Evolutionary conservation across 192 early-diverging fungal species (phyloP).

Genomic region (Gigaspora rosea): DNA sequence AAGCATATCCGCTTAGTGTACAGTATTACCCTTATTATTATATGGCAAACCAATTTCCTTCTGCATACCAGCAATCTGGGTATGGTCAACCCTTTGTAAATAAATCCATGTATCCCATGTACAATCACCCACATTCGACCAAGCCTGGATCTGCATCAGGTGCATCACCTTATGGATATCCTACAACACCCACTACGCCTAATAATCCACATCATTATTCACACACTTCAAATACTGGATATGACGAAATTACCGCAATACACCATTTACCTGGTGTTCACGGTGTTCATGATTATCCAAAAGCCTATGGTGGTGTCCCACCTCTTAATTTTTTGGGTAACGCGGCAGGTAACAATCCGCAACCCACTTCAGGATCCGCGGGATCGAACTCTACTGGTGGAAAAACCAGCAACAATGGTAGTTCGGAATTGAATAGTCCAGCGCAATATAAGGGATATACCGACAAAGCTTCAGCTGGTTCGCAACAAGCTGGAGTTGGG

Average conservation of each 20-base stretch:
- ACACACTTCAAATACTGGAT: slow-evolving; percentile 33
- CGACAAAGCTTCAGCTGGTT: neutral
- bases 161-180: slow-evolving; percentile 44
- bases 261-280: slow-evolving; percentile 33
- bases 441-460: slow-evolving; percentile 28
- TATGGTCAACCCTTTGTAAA: slow-evolving; percentile 92
- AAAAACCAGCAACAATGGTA: slow-evolving; percentile 20
- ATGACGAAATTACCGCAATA: slow-evolving; percentile 47
- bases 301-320: slow-evolving; percentile 39
- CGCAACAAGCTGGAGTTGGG: slow-evolving; percentile 4
- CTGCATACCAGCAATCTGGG: slow-evolving; percentile 75
- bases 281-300: slow-evolving; percentile 44
- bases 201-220: slow-evolving; percentile 43
- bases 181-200: slow-evolving; percentile 40
- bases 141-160: slow-evolving; percentile 45
- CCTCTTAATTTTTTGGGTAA: slow-evolving; percentile 40
- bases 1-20: slow-evolving; percentile 57
- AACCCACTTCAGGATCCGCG: neutral
- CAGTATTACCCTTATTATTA: slow-evolving; percentile 83
- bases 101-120: slow-evolving; percentile 89
- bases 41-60: slow-evolving; percentile 73
- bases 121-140: slow-evolving; percentile 52
- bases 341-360: slow-evolving; percentile 9
- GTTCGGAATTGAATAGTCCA: slow-evolving; percentile 19
- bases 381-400: slow-evolving; percentile 4